Base-by-base conservation (phyloP, 2,329 filamentous ascomycete genomes). In the Fusarium sambucinum region DNA sequence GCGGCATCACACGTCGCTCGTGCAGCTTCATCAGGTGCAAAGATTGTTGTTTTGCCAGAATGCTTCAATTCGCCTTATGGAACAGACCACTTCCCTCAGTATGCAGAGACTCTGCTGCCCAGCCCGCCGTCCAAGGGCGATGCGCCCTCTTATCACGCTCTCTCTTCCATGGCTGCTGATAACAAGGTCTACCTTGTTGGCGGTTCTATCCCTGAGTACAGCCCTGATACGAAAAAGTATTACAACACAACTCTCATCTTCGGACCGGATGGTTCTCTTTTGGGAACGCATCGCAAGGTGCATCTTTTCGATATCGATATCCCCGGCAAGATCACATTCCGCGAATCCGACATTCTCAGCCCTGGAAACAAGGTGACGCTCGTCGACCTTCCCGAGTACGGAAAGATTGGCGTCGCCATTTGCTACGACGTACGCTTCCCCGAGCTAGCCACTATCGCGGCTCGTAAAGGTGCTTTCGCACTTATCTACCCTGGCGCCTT, bases 41-140 rank as follows among this genome's bases (percentile, higher is more conserved):
- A 92, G 59, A 89, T 99, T 62, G 90, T 98, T 69, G 93, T 98
- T 33, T 87, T 99, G 19, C 96, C 96, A 35, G 96, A 99, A 83
- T 99, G 96, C 85, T 99, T 99, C 89, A 99, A 99, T 84, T 96
- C 92, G 41, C 96, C 96, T 11, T 99, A 99, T 80, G 96, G 96
- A 71, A 94, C 90, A 70, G 80, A 93, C 76, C 94, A 90, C 84
- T 99, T 99, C 81, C 91, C 94, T 55, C 87, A 90, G 64, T 98
- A 98, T 79, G 94, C 96, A 71, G 96, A 99, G 81, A 90, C 89
- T 2, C 89, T 98, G n/a, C 80, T 83, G 48, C 93, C 93, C 1
- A 90, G 89, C 5, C 92, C 93, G 29, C 93, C 94, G 0, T 83
- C 89, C 5, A 77, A 83, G 63, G 86, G 88, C 45, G 87, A 91